These are phyloP conservation scores for Macrocybe sp. DNA, from an alignment of 1,284 basidiomycete species.

Conservation along the genomic window DNA sequence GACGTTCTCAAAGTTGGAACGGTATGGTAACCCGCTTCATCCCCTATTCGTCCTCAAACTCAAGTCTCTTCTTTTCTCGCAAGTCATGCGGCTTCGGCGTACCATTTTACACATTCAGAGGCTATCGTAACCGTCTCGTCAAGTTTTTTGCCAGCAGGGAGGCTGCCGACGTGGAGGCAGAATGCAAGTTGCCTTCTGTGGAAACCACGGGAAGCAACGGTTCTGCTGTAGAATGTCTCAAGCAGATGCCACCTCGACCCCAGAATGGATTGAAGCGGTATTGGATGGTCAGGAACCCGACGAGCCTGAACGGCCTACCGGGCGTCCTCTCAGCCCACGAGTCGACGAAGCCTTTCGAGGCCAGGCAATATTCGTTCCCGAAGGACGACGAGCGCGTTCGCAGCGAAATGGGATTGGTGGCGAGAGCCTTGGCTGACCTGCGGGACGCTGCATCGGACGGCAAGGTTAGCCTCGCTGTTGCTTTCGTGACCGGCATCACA, in stretches of 20 bases:
- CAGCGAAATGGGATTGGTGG: no score
- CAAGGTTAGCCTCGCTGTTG: no score
- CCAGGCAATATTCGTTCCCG: no score
- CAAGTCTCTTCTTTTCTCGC: neutral
- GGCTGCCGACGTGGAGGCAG: slow-evolving; percentile 10
- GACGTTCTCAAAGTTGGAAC: slow-evolving; percentile 46
- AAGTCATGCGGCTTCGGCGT: slow-evolving; percentile 49
- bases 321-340: slow-evolving; percentile 19
- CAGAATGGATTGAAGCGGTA: slow-evolving; percentile 35
- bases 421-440: no score
- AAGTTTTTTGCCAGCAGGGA: neutral
- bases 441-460: no score
- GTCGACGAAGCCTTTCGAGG: no score
- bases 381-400: no score
- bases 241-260: slow-evolving; percentile 8
- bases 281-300: slow-evolving; percentile 37
- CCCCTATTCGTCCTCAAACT: neutral
- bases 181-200: slow-evolving; percentile 1
- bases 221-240: neutral
- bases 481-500: no score
- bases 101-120: slow-evolving; percentile 43
- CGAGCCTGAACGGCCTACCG: slow-evolving; percentile 41
- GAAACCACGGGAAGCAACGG: neutral
- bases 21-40: slow-evolving; percentile 24
- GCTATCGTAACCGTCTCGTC: slow-evolving; percentile 38